Base-by-base conservation (phyloP, 75 land plant species). In the Azolla pinnata region DNA sequence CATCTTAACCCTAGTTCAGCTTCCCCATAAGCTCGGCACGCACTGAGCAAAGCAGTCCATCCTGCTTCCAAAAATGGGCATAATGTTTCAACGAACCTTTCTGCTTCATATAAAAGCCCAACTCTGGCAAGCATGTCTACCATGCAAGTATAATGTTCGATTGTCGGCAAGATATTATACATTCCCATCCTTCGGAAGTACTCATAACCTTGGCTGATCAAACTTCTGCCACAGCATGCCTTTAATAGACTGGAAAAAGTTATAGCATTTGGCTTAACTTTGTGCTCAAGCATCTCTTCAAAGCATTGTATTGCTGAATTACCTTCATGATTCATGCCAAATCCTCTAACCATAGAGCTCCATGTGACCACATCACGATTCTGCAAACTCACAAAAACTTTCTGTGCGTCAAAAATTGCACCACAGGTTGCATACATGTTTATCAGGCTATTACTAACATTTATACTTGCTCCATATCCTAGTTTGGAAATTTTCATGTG, bases 341-440 rank as follows among this genome's bases (percentile, higher is more conserved):
- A 79, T 7, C 77, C 79, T 31, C 77, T 74, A 31, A 83, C 57
- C 69, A 83, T 70, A 58, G 82, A 32, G 51, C 76, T 83, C 82
- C 82, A 83, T 50, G 77, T 67, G 44, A 73, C 76, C 23, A 83
- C 63, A 65, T 79, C 79, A 25, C 71, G 79, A 9, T 64, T 0
- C 8, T 24, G 0, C 1, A 71, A 32, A 23, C 10, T 44, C 14
- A 23, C 55, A 58, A 83, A 79, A 46, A 83, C 29, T 5, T 33
- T 33, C 19, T 42, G 1, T 48, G 82, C 79, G 34, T 69, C 59
- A 30, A 48, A 26, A 52, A 83, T 67, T n/a, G 57, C 21, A 2
- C 86, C 86, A 65, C 67, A 76, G 60, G 79, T 76, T 0, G 77
- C 76, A 71, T 79, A 83, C 82, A 76, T 79, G 61, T 79, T 72